Conservation (phyloP, 768 basidiomycete genomes). For the Boletus pseudopeckii region DNA sequence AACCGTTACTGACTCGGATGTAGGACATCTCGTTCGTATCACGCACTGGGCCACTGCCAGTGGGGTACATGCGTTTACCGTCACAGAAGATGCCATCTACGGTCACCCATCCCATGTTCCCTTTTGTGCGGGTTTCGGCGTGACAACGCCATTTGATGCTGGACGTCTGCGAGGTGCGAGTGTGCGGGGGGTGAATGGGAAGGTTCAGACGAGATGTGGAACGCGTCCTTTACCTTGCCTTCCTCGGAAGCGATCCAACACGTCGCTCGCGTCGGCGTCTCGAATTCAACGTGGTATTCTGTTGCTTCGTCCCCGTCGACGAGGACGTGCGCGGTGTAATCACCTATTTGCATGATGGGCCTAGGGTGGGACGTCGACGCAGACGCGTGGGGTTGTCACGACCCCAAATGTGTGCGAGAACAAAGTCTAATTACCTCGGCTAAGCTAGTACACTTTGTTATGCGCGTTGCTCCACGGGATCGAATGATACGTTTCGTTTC, state of each 20-base stretch:
- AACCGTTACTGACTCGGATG: background rate
- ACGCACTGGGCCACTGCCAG: too few species aligned
- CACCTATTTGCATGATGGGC: background rate
- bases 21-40: background rate
- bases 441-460: too few species aligned
- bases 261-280: background rate
- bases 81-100: background rate
- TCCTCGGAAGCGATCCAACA: constrained; percentile 1
- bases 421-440: too few species aligned
- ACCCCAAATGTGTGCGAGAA: too few species aligned
- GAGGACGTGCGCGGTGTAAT: background rate
- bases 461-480: too few species aligned
- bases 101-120: background rate
- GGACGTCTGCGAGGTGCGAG: background rate
- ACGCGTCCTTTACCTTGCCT: background rate
- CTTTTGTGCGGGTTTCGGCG: background rate
- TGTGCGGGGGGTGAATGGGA: too few species aligned
- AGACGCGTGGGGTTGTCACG: background rate
- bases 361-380: background rate
- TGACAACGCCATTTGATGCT: background rate
- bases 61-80: too few species aligned
- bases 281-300: background rate
- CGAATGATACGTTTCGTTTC: too few species aligned
- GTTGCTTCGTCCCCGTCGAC: background rate
- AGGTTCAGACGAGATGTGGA: background rate